Evolutionary conservation across 2,329 filamentous ascomycete species (phyloP).

Genomic region (Lachnellula hyalina): DNA sequence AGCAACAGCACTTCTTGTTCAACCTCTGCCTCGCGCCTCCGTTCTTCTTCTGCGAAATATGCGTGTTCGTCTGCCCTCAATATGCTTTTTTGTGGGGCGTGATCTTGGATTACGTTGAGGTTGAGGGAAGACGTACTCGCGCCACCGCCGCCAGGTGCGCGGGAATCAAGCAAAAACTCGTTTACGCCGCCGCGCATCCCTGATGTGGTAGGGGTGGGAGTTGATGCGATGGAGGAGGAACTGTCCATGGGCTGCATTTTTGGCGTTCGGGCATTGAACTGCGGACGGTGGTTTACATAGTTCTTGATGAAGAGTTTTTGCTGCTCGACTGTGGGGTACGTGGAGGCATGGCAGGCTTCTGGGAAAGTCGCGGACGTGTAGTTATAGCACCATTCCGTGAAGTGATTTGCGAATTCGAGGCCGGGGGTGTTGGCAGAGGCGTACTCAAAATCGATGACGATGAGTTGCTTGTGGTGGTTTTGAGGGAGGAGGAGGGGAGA

Average conservation of each 20-base stretch:
- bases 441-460: conserved; percentile 99
- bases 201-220: neutral
- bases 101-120: neutral
- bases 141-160: conserved; percentile 47
- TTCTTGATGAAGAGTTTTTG: conserved; percentile 80
- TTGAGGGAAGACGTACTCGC: conserved; percentile 1
- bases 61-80: conserved; percentile 24
- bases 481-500: conserved; percentile 83
- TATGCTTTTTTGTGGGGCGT: neutral
- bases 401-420: conserved; percentile 95
- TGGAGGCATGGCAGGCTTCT: conserved; percentile 60
- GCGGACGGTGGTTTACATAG: conserved; percentile 77
- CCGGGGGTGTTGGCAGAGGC: conserved; percentile 82
- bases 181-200: conserved; percentile 20
- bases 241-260: conserved; percentile 28
- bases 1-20: conserved; percentile 67
- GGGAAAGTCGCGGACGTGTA: conserved; percentile 67
- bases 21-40: conserved; percentile 53
- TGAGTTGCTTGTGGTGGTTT: conserved; percentile 91
- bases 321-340: conserved; percentile 75
- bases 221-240: neutral
- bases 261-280: conserved; percentile 47
- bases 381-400: conserved; percentile 97
- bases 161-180: conserved; percentile 76
- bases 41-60: conserved; percentile 49